Base-by-base conservation (phyloP, 2,329 filamentous ascomycete species). In the Claviceps maximensis region DNA sequence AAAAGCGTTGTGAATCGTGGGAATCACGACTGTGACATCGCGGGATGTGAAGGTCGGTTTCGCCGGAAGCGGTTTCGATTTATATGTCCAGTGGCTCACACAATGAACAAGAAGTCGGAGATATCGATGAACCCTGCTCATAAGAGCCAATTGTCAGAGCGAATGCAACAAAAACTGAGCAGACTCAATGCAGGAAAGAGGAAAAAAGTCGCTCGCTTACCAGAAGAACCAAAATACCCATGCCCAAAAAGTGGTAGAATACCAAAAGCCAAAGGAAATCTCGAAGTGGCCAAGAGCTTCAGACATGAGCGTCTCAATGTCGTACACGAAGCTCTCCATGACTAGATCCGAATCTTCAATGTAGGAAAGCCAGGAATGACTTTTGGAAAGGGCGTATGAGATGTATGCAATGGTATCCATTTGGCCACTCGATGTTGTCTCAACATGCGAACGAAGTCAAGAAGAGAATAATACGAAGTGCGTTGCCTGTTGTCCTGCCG, bases 21-120 rank as follows among this genome's bases (percentile, higher is more conserved):
- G 91, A 56, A 96, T 87, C 61, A 97, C 87, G 58, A 96, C 89
- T 6, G 91, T 95, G 62, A 95, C 89, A 78, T 97, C 88, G 60
- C 87, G 73, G 36, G 83, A 79, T 29, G 83, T 88, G 65, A 89
- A 84, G 46, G 76, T 83, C n/a, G 91, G 89, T 57, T 89, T 86
- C 54, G 82, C 80, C 42, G 89, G 86, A 52, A 91, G 85, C 44
- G 86, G 86, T 57, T 89, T 87, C 27, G 90, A 89, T 68, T 83
- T 86, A 73, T 95, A 95, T 12, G 75, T 76, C 86, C 88, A 93
- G 67, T 94, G 90, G 61, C 87, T 89, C 61, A 87, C 73, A 62
- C 87, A 82, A 66, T 96, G 93, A 60, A 95, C 83, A 61, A 95
- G 74, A 60, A 95, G 78, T 58, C 91, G 86, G 56, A 89, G 63